phyloP scores from a whole-genome alignment of 2,329 filamentous ascomycete species.

The Aurifilum marmelostoma region DNA sequence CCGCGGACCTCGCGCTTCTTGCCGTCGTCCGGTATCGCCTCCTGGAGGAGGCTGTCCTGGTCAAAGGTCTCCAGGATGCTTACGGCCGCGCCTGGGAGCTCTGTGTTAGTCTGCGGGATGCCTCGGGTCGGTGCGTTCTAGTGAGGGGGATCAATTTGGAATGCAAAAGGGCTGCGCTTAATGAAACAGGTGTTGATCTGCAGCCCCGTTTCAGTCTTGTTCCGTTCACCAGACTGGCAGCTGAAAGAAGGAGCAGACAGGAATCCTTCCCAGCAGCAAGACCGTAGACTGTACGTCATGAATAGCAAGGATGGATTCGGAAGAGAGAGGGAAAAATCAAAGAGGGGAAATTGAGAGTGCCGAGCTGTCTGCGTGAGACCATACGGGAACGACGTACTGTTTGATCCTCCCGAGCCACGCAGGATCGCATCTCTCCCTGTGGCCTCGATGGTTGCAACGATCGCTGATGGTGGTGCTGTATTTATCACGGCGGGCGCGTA shows the following conservation, averaged over 20 bases:
- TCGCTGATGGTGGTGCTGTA: slow-evolving; percentile 79
- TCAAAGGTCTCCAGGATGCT: slow-evolving; percentile 88
- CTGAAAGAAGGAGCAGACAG: background rate
- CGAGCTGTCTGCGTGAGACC: background rate
- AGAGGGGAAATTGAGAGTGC: too few species aligned
- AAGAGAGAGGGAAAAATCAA: background rate
- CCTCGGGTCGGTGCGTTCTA: too few species aligned
- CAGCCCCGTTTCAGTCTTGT: background rate
- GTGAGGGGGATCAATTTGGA: too few species aligned
- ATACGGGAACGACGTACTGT: slow-evolving; percentile 66
- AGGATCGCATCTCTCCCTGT: slow-evolving; percentile 95
- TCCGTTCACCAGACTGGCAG: background rate
- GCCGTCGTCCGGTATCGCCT: slow-evolving; percentile 35
- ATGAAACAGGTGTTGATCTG: background rate
- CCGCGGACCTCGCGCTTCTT: slow-evolving; percentile 70
- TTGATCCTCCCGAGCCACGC: slow-evolving; percentile 81
- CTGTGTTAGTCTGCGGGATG: background rate
- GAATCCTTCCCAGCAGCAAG: background rate
- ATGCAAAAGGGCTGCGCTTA: background rate
- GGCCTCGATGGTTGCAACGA: slow-evolving; percentile 84
- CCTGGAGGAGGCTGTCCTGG: slow-evolving; percentile 43
- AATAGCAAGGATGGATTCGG: too few species aligned
- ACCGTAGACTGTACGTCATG: background rate
- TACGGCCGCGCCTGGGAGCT: slow-evolving; percentile 71
- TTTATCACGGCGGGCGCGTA: slow-evolving; percentile 6